Evolutionary conservation across 176 grass and related monocot species (phyloP).

Genomic region (Oryza coarctata): DNA sequence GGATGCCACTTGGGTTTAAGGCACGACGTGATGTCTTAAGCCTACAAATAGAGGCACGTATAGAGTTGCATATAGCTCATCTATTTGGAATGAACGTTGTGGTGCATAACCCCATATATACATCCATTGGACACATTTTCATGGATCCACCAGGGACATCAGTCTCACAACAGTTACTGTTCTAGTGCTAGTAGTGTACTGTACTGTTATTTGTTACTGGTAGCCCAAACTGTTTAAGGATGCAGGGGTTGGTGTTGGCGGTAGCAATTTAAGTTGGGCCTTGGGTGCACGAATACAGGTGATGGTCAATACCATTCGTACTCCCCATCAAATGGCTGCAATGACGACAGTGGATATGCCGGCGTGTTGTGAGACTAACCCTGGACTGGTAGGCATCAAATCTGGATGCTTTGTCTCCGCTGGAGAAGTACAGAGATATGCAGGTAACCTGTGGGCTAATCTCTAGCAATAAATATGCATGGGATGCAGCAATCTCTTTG

Average conservation of each 20-base stretch:
- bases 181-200: background rate
- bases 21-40: too few relatives aligned
- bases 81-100: too few relatives aligned
- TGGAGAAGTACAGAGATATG: background rate
- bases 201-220: background rate
- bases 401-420: background rate
- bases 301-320: background rate
- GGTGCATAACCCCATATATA: too few relatives aligned
- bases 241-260: background rate
- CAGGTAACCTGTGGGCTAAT: background rate
- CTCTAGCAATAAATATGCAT: conserved; percentile 28
- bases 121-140: background rate
- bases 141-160: background rate
- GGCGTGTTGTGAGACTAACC: background rate
- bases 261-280: background rate
- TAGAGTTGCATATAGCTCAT: background rate
- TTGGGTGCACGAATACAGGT: background rate
- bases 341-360: background rate
- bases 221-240: background rate
- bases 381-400: background rate
- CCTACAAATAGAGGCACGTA: too few relatives aligned
- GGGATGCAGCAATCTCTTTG: background rate
- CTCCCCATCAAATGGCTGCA: background rate
- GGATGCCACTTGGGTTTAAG: too few relatives aligned
- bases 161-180: background rate